Base-by-base conservation (phyloP, 306 rosid species). In the Prunus kanzakura region DNA sequence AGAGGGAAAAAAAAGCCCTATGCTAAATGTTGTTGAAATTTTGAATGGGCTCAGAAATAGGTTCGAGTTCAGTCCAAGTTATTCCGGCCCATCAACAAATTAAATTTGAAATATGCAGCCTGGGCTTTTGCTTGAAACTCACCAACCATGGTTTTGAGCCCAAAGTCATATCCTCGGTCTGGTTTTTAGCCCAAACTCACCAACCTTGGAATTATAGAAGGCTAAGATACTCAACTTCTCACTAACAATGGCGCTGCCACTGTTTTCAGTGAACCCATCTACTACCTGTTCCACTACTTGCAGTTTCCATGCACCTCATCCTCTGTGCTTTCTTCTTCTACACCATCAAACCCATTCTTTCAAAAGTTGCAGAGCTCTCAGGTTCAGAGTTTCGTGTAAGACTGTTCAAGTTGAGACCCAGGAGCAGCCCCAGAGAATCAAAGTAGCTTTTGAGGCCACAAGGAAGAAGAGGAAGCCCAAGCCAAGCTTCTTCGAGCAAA, bases 401-500 rank as follows among this genome's bases (percentile, higher is more conserved):
- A 49, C 76, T 47, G 66, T 76, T 52, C 80, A 84, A 64, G 66
- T 64, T 50, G 88, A 84, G 25, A 73, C 85, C 46, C 84, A 74
- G 14, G 86, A 62, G 22, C 84, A 78, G 20, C 86, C 87, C 6
- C 84, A 54, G 47, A 80, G 83, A 80, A 78, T 82, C 74, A 84
- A 84, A 80, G 78, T 88, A 15, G 78, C 83, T 57, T 50, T 81
- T 18, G 83, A 82, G 70, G 70, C 45, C 57, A 18, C 76, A 3
- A 84, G 65, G 82, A 93, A 77, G 85, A 91, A 86, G 65, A 86
- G 82, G 72, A 87, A 69, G 74, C 83, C 81, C 23, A 87, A 81
- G 84, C 97, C 96, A n/a, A 91, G 98, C 84, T 94, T 94, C 88
- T 79, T 80, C 7, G 85, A 90, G 60, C 87, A 94, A 87, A 89